These are phyloP conservation scores for Candida qinlingensis DNA, from an alignment of 805 yeast genomes.

Conservation along the genomic window DNA sequence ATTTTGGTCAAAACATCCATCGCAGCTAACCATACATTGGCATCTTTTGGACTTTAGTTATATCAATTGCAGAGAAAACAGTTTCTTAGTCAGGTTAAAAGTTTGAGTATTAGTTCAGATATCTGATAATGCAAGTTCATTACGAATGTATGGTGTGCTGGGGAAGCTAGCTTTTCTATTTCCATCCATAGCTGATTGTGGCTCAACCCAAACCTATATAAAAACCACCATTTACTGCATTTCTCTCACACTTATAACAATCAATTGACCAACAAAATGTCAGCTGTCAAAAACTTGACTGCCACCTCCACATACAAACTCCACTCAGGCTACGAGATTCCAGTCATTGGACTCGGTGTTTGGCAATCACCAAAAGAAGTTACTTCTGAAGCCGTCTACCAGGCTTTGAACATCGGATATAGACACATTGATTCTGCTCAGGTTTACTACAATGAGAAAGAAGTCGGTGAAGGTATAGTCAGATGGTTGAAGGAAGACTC, in stretches of 20 bases:
- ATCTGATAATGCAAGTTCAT: no score
- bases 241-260: not conserved
- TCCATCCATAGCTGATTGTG: not conserved
- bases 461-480: conserved; percentile 59
- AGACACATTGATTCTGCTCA: conserved; percentile 71
- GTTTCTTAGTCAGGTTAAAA: no score
- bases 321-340: conserved; percentile 4
- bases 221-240: not conserved
- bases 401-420: conserved; percentile 60
- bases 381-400: conserved; percentile 31
- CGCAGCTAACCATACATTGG: no score
- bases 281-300: not conserved
- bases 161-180: no score
- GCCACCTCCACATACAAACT: not conserved
- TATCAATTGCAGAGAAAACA: no score
- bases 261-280: not conserved
- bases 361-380: conserved; percentile 8
- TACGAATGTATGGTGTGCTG: no score
- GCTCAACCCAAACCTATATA: not conserved
- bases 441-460: conserved; percentile 58
- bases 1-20: no score
- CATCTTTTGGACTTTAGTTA: no score
- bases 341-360: conserved; percentile 10
- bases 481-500: conserved; percentile 42
- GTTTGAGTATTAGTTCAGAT: no score